Evolutionary conservation across 192 early-diverging fungal genomes (phyloP).

Genomic region (Fimicolochytrium jonesii): DNA sequence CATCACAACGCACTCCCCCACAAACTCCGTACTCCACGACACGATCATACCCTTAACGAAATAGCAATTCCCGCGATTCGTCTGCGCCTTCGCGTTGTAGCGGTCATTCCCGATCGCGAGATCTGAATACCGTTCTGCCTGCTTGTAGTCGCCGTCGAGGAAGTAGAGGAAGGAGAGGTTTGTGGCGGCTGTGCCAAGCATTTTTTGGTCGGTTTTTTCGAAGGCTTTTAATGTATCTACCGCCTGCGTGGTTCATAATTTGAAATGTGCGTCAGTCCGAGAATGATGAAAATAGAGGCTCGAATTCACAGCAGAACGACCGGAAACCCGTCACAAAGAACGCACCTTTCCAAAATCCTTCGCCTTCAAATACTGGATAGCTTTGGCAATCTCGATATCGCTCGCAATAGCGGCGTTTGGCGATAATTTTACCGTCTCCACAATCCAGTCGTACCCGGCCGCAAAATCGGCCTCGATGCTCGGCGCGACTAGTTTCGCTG

Average conservation of each 20-base stretch:
- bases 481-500: slow-evolving; percentile 52
- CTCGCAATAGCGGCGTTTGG: slow-evolving; percentile 45
- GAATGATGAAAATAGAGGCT: too few relatives aligned
- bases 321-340: too few relatives aligned
- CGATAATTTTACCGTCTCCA: slow-evolving; percentile 48
- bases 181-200: slow-evolving; percentile 54
- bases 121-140: slow-evolving; percentile 53
- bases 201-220: slow-evolving; percentile 53
- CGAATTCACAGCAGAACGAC: too few relatives aligned
- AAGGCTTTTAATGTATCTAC: slow-evolving; percentile 51
- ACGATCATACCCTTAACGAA: slow-evolving; percentile 25
- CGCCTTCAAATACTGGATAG: slow-evolving; percentile 51
- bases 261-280: too few relatives aligned
- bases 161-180: slow-evolving; percentile 56
- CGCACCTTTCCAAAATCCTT: slow-evolving; percentile 47
- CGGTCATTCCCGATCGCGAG: slow-evolving; percentile 48
- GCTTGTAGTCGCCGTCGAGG: slow-evolving; percentile 50
- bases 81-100: slow-evolving; percentile 59
- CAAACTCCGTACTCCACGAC: not conserved
- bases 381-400: slow-evolving; percentile 60
- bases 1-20: not conserved
- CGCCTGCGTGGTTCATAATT: too few relatives aligned
- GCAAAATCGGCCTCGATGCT: slow-evolving; percentile 40
- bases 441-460: slow-evolving; percentile 51
- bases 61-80: slow-evolving; percentile 48